Evolutionary conservation across 2,329 filamentous ascomycete genomes (phyloP).

Genomic region (Domatiomyces catenatus): DNA sequence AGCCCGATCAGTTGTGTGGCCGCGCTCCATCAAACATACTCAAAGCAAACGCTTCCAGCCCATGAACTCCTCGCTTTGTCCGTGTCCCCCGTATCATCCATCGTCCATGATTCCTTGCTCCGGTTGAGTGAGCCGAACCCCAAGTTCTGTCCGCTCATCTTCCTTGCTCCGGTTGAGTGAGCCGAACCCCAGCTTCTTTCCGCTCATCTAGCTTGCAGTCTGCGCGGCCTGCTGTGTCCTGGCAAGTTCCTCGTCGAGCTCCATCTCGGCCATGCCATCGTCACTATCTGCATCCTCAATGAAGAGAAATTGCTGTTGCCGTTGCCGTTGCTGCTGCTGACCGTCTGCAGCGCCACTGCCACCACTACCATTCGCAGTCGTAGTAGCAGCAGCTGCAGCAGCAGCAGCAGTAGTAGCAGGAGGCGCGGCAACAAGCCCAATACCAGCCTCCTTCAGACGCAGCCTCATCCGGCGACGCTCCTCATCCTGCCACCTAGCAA

Average conservation of each 20-base stretch:
- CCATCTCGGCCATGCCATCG: conserved; percentile 8
- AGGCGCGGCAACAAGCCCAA: conserved; percentile 48
- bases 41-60: neutral
- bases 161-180: neutral
- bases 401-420: conserved; percentile 37
- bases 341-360: neutral
- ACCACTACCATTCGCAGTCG: conserved; percentile 1
- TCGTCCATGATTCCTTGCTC: neutral
- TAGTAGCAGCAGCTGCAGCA: conserved; percentile 41
- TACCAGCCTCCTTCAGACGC: conserved; percentile 51
- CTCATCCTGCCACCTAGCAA: conserved; percentile 79
- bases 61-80: neutral
- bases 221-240: conserved; percentile 3
- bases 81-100: neutral
- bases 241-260: conserved; percentile 6
- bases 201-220: conserved; percentile 3
- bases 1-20: neutral
- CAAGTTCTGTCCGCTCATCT: neutral
- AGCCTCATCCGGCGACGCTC: conserved; percentile 70
- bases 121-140: no score
- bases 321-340: neutral
- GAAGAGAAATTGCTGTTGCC: conserved; percentile 8
- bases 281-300: conserved; percentile 15
- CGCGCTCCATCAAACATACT: neutral
- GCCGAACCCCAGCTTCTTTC: neutral